Base-by-base conservation (phyloP, 257 asterid species). In the Petunia secreta region DNA sequence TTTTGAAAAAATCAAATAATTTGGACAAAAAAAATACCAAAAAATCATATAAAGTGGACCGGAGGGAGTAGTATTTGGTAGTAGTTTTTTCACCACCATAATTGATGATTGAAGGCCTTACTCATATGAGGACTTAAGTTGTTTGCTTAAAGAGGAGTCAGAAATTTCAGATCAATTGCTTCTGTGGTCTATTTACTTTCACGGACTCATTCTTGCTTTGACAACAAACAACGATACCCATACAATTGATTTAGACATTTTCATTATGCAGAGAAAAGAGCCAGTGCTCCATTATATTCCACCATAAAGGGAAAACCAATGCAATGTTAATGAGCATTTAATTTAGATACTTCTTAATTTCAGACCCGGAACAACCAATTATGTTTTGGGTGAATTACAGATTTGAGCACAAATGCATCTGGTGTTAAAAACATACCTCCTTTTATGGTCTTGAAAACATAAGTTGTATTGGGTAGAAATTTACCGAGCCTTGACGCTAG, bases 191-290 rank as follows among this genome's bases (percentile, higher is more conserved):
- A 66, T 66, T 66, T 66, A 40, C 53, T 66, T 41, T 66, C 53
- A 66, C 41, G 75, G 75, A 66, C 75, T 25, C 25, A 25, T 25
- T 25, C 25, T 25, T 25, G 25, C 25, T 0, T 25, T 25, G 25
- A 25, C 25, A 65, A 40, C 53, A 66, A 66, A 66, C 38, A 66
- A 3, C 38, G 39, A 66, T 6, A 13, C 13, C 5, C 48, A 65
- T 40, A 40, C 74, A 65, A 52, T 66, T 66, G 75, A 66, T 66
- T 66, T 66, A 6, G 53, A 41, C 75, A 41, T 66, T 40, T 66
- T 25, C 54, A 66, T 40, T 40, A 25, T 25, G 13, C 37, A 15
- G 54, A 66, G 15, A 66, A 39, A 39, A 25, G 75, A 40, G 53
- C 38, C 6, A 66, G 41, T 41, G 13, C 37, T 15, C 40, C 6